Evolutionary conservation across 129 eudicot species (phyloP), one percentile per base, ranked within the genome.

Genomic region (Arctium minus): DNA sequence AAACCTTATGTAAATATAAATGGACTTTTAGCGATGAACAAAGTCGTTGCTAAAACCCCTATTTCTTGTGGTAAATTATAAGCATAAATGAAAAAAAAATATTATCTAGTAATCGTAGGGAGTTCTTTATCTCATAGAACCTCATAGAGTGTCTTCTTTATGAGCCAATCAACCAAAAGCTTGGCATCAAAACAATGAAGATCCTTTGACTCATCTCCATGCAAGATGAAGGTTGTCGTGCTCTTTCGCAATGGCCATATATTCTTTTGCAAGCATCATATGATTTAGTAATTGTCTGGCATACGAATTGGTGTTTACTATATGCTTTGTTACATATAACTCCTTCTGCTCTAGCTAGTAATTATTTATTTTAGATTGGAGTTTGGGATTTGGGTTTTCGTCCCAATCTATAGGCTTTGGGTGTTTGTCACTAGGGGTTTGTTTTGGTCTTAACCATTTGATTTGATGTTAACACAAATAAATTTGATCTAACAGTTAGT

Each of bases 211-310:
- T 81, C 2, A 93, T 83, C 73, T 91, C 96, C 96, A 91, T 35
- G 97, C 97, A 70, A 93, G 96, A 81, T 91, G 97, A 77, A 89
- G 93, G 64, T 91, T 83, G 44, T 85, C 89, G 80, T 91, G 96
- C 80, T 93, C 97, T 88, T 93, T 93, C 29, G 97, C 97, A 70
- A 93, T 91, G 29, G 91, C 83, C 46, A 91, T 80, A 73, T 93
- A 93, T 4, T 96, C 96, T 86, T 93, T 93, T 79, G 96, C 96
- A 33, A 93, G 96, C 15, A 90, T 91, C 96, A 91, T 91, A 80
- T 93, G 97, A 31, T 91, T 94, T 33, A 92, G 76, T 86, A 93
- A 83, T 72, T 93, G 97, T 75, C 97, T 88, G 10, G 94, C 89
- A 36, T 90, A 91, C 73, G 97, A 91, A 75, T 73, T 83, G 12